Base-by-base conservation (phyloP, 192 early-diverging fungal species). In the Haplosporangium gracile region DNA sequence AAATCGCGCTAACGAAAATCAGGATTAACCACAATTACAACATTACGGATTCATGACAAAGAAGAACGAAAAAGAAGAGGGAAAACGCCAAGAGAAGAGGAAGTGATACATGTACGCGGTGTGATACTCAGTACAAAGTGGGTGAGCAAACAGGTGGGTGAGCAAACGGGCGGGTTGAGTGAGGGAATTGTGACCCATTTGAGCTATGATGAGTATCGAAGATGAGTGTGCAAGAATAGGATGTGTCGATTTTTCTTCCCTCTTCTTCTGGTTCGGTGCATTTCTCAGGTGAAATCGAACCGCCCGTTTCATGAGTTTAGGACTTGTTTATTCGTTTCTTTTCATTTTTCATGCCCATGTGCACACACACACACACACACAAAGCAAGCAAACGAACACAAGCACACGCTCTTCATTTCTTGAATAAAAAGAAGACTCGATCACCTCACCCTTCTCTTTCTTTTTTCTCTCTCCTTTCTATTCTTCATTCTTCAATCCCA, bases 241-340 rank as follows among this genome's bases (percentile, higher is more conserved):
- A 55, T 36, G 36, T 36, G 36, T 36, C 36, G 36, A 2, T 53
- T 15, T 15, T 53, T 53, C 16, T 15, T 15, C 20, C 20, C 16
- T 6, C 24, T 5, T 57, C 24, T 22, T 57, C 55, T 57, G 55
- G 24, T 65, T 65, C 60, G 29, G 5, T 65, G 60, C 29, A 65
- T 65, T 65, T 65, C 60, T 29, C 26, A 65, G 11, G 60, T 65
- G 60, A 65, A 65, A 60, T 60, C 55, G n/a, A 60, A 26, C 60
- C 26, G 11, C 8, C 26, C 26, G 60, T 65, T 65, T 32, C 60
- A 65, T 65, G 60, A 65, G 55, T 72, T 15, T 40, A 18, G 43
- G 15, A 72, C 22, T 15, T 2, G 22, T 70, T 2, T 20, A 72
- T 5, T 26, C 22, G 16, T 68, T 16, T 32, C 2, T 10, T 16